Evolutionary conservation across 2,329 filamentous ascomycete genomes (phyloP).

Genomic region (Diaporthe vaccinii): DNA sequence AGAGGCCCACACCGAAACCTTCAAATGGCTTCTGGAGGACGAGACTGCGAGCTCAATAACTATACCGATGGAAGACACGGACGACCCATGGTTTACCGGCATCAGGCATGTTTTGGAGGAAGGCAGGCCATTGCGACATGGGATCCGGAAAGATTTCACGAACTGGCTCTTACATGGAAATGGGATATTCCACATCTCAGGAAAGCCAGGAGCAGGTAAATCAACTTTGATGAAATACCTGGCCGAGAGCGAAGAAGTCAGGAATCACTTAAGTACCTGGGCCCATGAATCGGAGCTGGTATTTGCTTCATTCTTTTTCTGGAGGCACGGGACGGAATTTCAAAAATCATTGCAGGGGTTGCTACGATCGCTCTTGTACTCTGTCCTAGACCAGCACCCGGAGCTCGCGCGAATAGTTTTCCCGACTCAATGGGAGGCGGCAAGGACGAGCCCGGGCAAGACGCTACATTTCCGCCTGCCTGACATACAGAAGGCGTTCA

Average conservation of each 20-base stretch:
- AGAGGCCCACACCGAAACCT: constrained; percentile 16
- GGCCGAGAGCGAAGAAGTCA: constrained; percentile 34
- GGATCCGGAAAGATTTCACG: constrained; percentile 22
- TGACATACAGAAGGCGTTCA: constrained; percentile 30
- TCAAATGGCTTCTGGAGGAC: constrained; percentile 25
- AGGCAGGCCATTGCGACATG: not conserved
- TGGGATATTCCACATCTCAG: constrained; percentile 44
- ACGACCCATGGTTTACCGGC: not conserved
- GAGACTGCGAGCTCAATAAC: not conserved
- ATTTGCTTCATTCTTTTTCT: constrained; percentile 45
- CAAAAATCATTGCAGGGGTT: constrained; percentile 45
- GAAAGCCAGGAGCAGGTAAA: constrained; percentile 48
- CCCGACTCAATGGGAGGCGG: constrained; percentile 39
- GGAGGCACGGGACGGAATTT: constrained; percentile 42
- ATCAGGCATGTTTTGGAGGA: not conserved
- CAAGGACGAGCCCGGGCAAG: fast-evolving
- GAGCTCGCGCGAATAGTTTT: constrained; percentile 39
- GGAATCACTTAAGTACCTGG: constrained; percentile 41
- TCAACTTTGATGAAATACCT: constrained; percentile 48
- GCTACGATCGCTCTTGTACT: constrained; percentile 42
- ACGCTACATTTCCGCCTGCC: not conserved
- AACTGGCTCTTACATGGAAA: constrained; percentile 39
- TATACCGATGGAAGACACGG: not conserved
- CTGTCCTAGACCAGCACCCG: constrained; percentile 41
- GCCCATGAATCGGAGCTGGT: constrained; percentile 29